Evolutionary conservation across 805 yeast species (phyloP).

Genomic region (Metschnikowia chrysomelidarum): DNA sequence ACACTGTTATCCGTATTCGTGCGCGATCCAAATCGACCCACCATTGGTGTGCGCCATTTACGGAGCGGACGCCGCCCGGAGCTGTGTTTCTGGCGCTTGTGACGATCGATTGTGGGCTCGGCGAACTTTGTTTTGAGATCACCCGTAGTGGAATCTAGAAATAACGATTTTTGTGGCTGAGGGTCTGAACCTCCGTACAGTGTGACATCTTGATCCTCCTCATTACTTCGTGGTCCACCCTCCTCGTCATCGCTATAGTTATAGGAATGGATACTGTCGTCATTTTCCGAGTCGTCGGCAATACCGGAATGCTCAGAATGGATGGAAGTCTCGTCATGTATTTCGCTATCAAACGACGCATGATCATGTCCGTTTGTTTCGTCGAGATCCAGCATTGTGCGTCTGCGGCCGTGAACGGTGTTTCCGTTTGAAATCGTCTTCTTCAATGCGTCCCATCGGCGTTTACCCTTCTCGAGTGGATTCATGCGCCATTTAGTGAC

Average conservation of each 20-base stretch:
- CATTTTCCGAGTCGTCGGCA: too few species aligned
- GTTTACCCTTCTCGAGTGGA: constrained; percentile 5
- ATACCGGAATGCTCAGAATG: not conserved
- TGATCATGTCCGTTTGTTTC: constrained; percentile 4
- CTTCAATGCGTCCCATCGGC: constrained; percentile 23
- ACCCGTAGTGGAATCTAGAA: constrained; percentile 1
- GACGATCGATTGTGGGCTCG: constrained; percentile 17
- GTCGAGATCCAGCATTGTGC: constrained; percentile 1
- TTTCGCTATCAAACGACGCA: constrained; percentile 16
- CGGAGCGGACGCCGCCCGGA: constrained; percentile 10
- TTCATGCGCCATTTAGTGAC: constrained; percentile 14
- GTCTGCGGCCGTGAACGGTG: constrained; percentile 5
- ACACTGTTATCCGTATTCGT: constrained; percentile 15
- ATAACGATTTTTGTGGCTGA: not conserved
- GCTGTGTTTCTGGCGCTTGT: constrained; percentile 7
- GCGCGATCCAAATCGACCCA: constrained; percentile 12
- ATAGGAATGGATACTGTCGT: constrained; percentile 3
- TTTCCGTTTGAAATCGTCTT: constrained; percentile 24
- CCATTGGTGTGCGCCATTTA: constrained; percentile 19
- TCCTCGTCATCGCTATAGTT: constrained; percentile 11
- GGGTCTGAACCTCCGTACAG: too few species aligned
- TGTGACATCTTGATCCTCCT: constrained; percentile 10
- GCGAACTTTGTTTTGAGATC: constrained; percentile 14
- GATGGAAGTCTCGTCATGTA: constrained; percentile 4
- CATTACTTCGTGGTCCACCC: constrained; percentile 15